Percentiles rank a stretch among this genome's conserved stretches.
Conservation (phyloP, 495 filamentous ascomycete species). For the Podospora tetraspora region DNA sequence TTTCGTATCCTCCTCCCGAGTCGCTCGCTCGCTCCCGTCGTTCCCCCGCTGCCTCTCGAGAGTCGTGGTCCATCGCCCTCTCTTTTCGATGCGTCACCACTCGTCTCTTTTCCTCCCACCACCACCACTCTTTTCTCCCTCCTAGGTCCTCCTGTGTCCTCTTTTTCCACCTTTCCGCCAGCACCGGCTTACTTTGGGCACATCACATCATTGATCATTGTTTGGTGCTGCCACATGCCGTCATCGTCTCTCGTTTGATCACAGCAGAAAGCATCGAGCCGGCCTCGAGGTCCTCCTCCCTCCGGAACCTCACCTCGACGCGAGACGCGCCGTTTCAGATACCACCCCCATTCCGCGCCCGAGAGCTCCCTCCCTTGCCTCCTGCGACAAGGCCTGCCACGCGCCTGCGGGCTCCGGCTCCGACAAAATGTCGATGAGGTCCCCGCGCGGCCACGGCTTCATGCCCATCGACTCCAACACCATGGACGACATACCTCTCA, state of each 20-base stretch:
- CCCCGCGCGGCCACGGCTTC: constrained; percentile 28
- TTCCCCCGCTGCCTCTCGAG: background rate
- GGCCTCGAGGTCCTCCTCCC: background rate
- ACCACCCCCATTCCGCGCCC: background rate
- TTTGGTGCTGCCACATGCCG: background rate
- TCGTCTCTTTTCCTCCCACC: background rate
- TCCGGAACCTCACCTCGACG: background rate
- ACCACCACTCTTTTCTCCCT: background rate
- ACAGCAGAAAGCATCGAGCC: background rate
- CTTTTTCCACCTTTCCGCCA: background rate
- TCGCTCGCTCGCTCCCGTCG: background rate
- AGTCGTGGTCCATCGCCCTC: background rate
- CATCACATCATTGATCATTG: background rate
- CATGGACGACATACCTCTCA: constrained; percentile 48
- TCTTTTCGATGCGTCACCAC: background rate
- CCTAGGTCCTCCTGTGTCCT: background rate
- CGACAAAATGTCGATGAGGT: constrained; percentile 26
- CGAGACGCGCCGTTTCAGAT: background rate
- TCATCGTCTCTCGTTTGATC: background rate
- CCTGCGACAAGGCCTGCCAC: background rate
- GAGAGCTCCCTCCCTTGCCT: background rate
- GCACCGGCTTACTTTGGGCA: background rate
- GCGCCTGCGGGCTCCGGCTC: background rate
- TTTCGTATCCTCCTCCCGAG: background rate
- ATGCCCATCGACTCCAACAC: constrained; percentile 27